Conservation (phyloP, 805 yeast genomes). For the Hanseniaspora clermontiae region DNA sequence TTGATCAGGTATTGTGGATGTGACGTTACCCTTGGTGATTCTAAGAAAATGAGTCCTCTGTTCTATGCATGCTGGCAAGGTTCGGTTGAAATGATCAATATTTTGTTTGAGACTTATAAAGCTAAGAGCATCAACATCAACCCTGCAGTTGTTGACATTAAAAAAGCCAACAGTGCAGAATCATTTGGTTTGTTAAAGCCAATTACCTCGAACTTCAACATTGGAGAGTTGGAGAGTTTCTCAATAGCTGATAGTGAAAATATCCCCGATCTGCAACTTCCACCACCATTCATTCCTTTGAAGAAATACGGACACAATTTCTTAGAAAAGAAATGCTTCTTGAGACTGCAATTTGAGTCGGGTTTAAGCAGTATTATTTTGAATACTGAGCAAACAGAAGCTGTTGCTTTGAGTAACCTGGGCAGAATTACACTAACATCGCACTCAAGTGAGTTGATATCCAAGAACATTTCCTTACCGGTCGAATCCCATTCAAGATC, state of each 20-base stretch:
- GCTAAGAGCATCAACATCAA: slow-evolving; percentile 14
- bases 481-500: slow-evolving; percentile 29
- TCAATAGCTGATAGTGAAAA: slow-evolving; percentile 38
- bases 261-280: slow-evolving; percentile 81
- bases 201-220: slow-evolving; percentile 15
- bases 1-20: slow-evolving; percentile 61
- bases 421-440: slow-evolving; percentile 79
- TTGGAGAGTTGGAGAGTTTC: slow-evolving; percentile 19
- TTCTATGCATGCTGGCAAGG: slow-evolving; percentile 94
- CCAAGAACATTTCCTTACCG: slow-evolving; percentile 74
- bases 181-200: slow-evolving; percentile 7
- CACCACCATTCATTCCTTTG: slow-evolving; percentile 91
- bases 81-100: slow-evolving; percentile 66
- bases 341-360: slow-evolving; percentile 58
- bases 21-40: slow-evolving; percentile 53
- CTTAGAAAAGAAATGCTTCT: slow-evolving; percentile 74
- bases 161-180: background rate
- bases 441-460: slow-evolving; percentile 64
- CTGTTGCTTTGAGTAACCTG: slow-evolving; percentile 37
- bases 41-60: slow-evolving; percentile 64
- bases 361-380: slow-evolving; percentile 35
- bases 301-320: slow-evolving; percentile 93
- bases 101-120: slow-evolving; percentile 31
- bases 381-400: slow-evolving; percentile 32
- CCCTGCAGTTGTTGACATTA: background rate